Conservation (phyloP, 1,139 yeast species). For the Taphrina flavorubra region DNA sequence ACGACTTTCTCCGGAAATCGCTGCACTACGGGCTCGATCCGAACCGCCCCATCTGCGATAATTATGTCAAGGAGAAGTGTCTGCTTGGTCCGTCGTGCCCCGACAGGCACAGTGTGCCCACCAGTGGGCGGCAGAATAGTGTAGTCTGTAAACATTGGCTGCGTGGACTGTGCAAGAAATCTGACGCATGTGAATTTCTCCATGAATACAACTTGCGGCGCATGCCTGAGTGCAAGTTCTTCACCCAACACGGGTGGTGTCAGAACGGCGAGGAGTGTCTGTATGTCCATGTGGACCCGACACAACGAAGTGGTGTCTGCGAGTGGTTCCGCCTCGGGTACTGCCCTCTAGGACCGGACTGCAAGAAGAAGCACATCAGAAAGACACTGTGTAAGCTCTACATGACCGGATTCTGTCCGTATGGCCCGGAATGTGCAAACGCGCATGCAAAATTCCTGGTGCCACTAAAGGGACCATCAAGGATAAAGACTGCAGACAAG, state of each 20-base stretch:
- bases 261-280: slow-evolving; percentile 95
- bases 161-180: slow-evolving; percentile 94
- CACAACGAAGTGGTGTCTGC: slow-evolving; percentile 84
- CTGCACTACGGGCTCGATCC: slow-evolving; percentile 85
- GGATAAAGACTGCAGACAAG: slow-evolving; percentile 6
- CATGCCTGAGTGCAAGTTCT: slow-evolving; percentile 83
- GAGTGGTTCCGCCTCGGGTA: slow-evolving; percentile 83
- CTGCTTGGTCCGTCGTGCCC: slow-evolving; percentile 87
- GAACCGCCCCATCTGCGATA: slow-evolving; percentile 86
- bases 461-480: slow-evolving; percentile 33
- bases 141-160: slow-evolving; percentile 98
- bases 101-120: slow-evolving; percentile 73
- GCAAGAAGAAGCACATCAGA: slow-evolving; percentile 81
- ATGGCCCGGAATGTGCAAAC: slow-evolving; percentile 55
- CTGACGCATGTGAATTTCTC: slow-evolving; percentile 92
- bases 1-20: slow-evolving; percentile 78
- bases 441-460: slow-evolving; percentile 55
- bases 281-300: slow-evolving; percentile 89
- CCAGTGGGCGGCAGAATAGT: slow-evolving; percentile 66
- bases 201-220: slow-evolving; percentile 93
- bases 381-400: slow-evolving; percentile 80
- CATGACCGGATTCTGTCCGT: slow-evolving; percentile 91
- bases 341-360: slow-evolving; percentile 89
- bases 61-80: slow-evolving; percentile 74
- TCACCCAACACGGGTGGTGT: slow-evolving; percentile 73